Base-by-base conservation (phyloP, 805 yeast species). In the Metschnikowia picachoensis region DNA sequence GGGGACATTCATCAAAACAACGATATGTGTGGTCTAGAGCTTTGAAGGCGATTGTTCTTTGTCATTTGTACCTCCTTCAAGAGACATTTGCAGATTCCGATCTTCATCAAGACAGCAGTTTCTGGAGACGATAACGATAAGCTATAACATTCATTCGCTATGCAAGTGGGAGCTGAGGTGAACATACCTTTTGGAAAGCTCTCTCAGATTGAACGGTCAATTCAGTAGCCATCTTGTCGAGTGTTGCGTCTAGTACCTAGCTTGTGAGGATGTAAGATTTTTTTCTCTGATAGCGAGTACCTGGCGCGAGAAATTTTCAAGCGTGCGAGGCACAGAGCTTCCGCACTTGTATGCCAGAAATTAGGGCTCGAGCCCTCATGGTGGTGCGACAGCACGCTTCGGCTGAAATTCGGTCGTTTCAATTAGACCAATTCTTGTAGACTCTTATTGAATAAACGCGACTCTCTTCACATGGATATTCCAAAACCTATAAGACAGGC, bases 121-220 rank as follows among this genome's bases (percentile, higher is more conserved):
- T 30, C 32, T 20, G 7, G 25, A 7, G 25, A 20, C 25, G 25
- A 20, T 20, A 2, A 20, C 25, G 25, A 20, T 20, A 20, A 5
- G 25, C 25, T 20, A 7, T 20, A 20, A 20, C 25, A 7, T 20
- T 33, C 8, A 33, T 33, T 14, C 11, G 16, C 15, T 33, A 15
- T 15, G 17, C 36, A 14, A 14, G 17, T 33, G 30, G 7, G 25
- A 20, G 25, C 28, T 13, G 16, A 10, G 12, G 39, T 10, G 15
- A 40, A 77, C 95, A 74, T 82, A 88, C 96, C 95, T 94, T 94
- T 85, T 94, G 99, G 96, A 86, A 94, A 90, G 99, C 99, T 82
- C 96, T 92, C 85, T 94, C 99, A 75, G 97, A 87, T 86, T 94
- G 99, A 82, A 94, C 99, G 77, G 97, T 92, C 82, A 94, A 89